Percentiles rank a stretch among this genome's conserved stretches.
These are phyloP conservation scores for Russula emetica DNA, from an alignment of 768 basidiomycete genomes.

Conservation along the genomic window DNA sequence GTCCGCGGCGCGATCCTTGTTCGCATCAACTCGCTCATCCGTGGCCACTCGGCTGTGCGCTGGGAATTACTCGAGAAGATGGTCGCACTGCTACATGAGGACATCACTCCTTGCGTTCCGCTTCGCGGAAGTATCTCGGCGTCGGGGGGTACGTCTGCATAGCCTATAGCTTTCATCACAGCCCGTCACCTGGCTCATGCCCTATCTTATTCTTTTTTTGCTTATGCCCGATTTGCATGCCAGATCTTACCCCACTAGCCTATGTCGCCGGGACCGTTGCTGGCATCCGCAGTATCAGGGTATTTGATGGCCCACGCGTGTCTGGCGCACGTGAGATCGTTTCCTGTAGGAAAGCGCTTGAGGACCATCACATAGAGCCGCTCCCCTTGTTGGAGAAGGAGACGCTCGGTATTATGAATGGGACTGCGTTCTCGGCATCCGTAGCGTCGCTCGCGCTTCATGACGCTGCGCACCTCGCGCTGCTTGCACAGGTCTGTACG, in stretches of 20 bases:
- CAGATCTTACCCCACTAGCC: conserved; percentile 28
- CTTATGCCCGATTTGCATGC: conserved; percentile 6
- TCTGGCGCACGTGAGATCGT: conserved; percentile 49
- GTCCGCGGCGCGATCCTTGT: conserved; percentile 86
- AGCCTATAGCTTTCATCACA: background rate
- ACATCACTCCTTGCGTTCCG: conserved; percentile 79
- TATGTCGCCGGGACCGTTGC: conserved; percentile 61
- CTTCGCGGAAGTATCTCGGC: conserved; percentile 81
- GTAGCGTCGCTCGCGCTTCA: conserved; percentile 68
- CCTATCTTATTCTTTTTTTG: background rate
- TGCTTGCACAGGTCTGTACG: conserved; percentile 68
- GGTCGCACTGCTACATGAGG: conserved; percentile 60
- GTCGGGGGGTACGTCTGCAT: conserved; percentile 56
- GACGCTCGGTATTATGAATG: conserved; percentile 76
- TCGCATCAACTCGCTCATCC: conserved; percentile 84
- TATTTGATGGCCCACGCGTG: conserved; percentile 51
- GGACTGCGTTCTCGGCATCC: conserved; percentile 79
- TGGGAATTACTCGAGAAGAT: conserved; percentile 78
- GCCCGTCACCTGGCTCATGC: background rate
- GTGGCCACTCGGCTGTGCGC: conserved; percentile 83
- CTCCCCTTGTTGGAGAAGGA: conserved; percentile 69
- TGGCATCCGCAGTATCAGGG: conserved; percentile 77
- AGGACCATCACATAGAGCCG: conserved; percentile 55
- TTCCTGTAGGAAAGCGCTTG: conserved; percentile 53
- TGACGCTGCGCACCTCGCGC: conserved; percentile 64